Evolutionary conservation across 176 grass and related monocot genomes (phyloP).

Genomic region (Carex parvula): DNA sequence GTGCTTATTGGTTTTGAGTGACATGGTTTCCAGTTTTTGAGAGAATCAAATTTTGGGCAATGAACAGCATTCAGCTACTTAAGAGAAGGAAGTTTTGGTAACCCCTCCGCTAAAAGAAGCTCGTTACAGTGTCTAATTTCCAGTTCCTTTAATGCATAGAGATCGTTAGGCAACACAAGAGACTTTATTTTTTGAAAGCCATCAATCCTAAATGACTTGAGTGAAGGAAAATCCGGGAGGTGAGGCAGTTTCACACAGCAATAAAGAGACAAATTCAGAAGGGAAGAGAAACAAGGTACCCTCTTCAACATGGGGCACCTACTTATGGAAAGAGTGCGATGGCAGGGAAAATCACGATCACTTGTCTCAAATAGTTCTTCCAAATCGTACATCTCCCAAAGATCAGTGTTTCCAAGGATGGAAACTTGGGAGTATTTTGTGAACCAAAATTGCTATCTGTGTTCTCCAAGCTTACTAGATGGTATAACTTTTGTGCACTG

Average conservation of each 20-base stretch:
- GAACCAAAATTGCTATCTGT: too few relatives aligned
- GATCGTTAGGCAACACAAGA: background rate
- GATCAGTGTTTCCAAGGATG: background rate
- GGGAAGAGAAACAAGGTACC: background rate
- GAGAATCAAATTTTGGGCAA: too few relatives aligned
- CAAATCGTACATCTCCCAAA: background rate
- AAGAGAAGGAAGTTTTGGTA: too few relatives aligned
- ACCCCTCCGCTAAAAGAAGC: background rate
- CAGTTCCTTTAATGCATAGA: constrained; percentile 15
- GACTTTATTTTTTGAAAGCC: constrained; percentile 26
- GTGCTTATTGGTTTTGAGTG: too few relatives aligned
- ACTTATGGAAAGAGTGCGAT: background rate
- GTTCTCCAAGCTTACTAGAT: too few relatives aligned
- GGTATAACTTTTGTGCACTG: constrained; percentile 13
- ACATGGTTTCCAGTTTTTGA: too few relatives aligned
- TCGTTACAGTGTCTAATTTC: constrained; percentile 35
- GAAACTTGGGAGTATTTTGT: background rate
- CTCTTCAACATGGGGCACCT: background rate
- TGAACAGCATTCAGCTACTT: too few relatives aligned
- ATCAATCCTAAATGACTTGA: constrained; percentile 21
- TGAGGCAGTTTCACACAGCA: background rate
- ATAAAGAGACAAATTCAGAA: background rate
- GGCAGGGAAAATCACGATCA: background rate
- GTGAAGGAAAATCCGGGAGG: constrained; percentile 18
- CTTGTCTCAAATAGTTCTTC: background rate